A percentile compares a stretch with the other conserved stretches of the same genome.
Conservation (phyloP, 2,329 filamentous ascomycete species). For the Exophiala sp. region DNA sequence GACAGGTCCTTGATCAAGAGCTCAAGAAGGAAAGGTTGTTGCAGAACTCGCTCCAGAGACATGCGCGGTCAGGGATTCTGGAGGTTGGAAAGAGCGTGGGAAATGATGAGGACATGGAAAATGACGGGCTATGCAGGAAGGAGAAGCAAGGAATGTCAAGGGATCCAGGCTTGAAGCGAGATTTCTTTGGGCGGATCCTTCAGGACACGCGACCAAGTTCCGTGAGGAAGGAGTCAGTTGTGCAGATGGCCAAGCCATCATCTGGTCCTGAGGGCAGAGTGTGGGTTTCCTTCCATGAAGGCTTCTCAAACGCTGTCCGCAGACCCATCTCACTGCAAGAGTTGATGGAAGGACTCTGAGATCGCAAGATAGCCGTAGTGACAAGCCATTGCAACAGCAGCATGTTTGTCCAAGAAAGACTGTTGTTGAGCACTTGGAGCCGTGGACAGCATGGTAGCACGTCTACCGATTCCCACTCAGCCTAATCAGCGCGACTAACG, state of each 20-base stretch:
- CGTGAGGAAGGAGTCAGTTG: conserved; percentile 27
- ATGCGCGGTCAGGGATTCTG: conserved; percentile 45
- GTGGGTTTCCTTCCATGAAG: conserved; percentile 87
- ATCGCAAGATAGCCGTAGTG: too few relatives aligned
- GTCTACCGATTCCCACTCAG: too few relatives aligned
- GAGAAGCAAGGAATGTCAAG: conserved; percentile 27
- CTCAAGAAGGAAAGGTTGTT: conserved; percentile 65
- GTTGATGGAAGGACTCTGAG: conserved; percentile 52
- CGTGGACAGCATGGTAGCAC: too few relatives aligned
- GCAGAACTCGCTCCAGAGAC: conserved; percentile 60
- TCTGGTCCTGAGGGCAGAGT: conserved; percentile 53
- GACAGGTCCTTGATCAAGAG: conserved; percentile 89
- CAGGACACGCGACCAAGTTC: conserved; percentile 31
- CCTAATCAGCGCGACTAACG: too few relatives aligned
- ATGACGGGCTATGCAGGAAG: conserved; percentile 30
- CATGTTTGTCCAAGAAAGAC: too few relatives aligned
- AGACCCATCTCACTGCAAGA: conserved; percentile 79
- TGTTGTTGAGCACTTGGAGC: too few relatives aligned
- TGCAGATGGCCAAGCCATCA: conserved; percentile 28
- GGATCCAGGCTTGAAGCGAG: conserved; percentile 54
- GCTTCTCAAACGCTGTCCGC: conserved; percentile 83
- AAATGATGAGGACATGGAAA: conserved; percentile 35
- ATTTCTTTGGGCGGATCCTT: conserved; percentile 79
- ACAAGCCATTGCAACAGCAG: too few relatives aligned
- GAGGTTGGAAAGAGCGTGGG: conserved; percentile 5